Conservation (phyloP, 2,329 filamentous ascomycete genomes). For the Mollisia scopiformis region DNA sequence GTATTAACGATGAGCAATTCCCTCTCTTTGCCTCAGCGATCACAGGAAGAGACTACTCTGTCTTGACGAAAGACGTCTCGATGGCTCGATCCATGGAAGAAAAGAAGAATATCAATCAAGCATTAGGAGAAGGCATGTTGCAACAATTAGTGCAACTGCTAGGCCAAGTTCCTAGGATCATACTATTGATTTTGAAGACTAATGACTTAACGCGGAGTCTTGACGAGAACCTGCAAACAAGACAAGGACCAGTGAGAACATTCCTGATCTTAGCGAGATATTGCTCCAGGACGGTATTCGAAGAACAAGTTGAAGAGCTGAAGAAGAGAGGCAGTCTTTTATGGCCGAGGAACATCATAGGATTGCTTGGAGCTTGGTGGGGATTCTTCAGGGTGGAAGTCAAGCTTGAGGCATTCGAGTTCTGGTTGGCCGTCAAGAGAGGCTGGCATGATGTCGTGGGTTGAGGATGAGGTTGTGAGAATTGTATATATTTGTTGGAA, state of each 20-base stretch:
- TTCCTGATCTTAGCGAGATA: constrained; percentile 73
- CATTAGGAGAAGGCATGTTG: constrained; percentile 85
- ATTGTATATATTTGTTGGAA: not conserved
- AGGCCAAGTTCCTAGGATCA: constrained; percentile 86
- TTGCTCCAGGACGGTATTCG: constrained; percentile 67
- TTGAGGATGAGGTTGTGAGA: not conserved
- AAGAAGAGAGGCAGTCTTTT: constrained; percentile 55
- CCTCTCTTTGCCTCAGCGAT: constrained; percentile 95
- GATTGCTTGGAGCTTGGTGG: constrained; percentile 59
- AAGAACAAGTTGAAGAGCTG: constrained; percentile 65
- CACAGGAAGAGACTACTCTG: constrained; percentile 86
- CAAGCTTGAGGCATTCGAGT: constrained; percentile 66
- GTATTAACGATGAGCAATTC: constrained; percentile 87
- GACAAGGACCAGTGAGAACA: constrained; percentile 64
- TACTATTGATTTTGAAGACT: constrained; percentile 94
- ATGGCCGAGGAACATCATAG: constrained; percentile 59
- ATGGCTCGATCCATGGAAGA: constrained; percentile 67
- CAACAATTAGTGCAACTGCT: constrained; percentile 87
- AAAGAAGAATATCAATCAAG: constrained; percentile 82
- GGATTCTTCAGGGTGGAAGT: constrained; percentile 62
- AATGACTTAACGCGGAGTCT: constrained; percentile 94
- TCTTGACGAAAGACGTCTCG: constrained; percentile 65
- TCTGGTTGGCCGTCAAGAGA: constrained; percentile 60
- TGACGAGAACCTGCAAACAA: constrained; percentile 85
- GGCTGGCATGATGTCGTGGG: constrained; percentile 19